Base-by-base conservation (phyloP, 768 basidiomycete species). In the Boletus sp. region DNA sequence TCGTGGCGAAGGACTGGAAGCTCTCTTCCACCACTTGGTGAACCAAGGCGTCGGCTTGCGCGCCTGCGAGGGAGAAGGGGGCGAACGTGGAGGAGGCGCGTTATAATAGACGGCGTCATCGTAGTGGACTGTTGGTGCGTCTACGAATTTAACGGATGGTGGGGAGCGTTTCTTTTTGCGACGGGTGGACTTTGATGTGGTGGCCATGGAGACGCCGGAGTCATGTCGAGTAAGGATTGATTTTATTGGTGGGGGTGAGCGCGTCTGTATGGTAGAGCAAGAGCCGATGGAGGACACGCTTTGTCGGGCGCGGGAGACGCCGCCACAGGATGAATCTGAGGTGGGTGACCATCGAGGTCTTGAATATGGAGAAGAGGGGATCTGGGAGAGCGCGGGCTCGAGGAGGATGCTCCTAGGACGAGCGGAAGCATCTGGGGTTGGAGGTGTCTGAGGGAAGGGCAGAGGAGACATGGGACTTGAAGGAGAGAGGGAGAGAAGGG, bases 91-190 rank as follows among this genome's bases (percentile, higher is more conserved):
- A n/a, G 68, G 43, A 9, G 65, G 54, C 13, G 50, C 10, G 50
- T 58, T 50, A 19, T 37, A 33, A 53, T 62, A 62, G 10, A 56
- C 17, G 25, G 40, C 54, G 34, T 64, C 37, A 7, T 58, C 56
- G 52, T 84, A 83, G 63, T 85, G 79, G 9, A 87, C 75, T 3
- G 78, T 85, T 15, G 86, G 85, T 50, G 75, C 73, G 53, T 86
- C 84, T 29, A 83, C 83, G 57, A 88, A 89, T 59, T 85, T 89
- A 47, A 89, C 87, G 33, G 83, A 85, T 50, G 72, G 64, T 11
- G 72, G 59, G 7, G 69, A 65, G n/a, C 69, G 72, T 29, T 45
- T 72, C 57, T 63, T 73, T 54, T 57, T 64, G 17, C 70, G 59
- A 33, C 65, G 57, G 13, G 55, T 46, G 25, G 59, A 60, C 38